Conservation (phyloP, 2,329 filamentous ascomycete species). For the Dryadomyces quercivorus region DNA sequence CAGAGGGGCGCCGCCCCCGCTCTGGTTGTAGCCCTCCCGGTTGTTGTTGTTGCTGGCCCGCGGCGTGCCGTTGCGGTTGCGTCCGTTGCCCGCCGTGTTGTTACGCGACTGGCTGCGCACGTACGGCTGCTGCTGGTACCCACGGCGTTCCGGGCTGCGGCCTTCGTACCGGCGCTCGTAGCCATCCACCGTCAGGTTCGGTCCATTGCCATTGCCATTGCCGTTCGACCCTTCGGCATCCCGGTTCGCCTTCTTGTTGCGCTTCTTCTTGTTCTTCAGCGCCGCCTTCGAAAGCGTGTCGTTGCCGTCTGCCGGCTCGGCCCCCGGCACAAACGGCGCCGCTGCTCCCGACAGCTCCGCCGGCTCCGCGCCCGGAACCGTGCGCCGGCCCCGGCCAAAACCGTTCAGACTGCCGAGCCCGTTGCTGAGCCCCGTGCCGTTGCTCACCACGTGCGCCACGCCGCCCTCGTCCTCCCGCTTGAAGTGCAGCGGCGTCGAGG, state of each 20-base stretch:
- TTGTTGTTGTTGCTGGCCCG: constrained; percentile 18
- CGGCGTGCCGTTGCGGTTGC: constrained; percentile 38
- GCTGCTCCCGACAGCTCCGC: constrained; percentile 57
- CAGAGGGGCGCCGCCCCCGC: constrained; percentile 16
- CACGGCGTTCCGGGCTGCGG: constrained; percentile 56
- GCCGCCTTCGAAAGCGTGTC: constrained; percentile 72
- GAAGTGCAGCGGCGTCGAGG: constrained; percentile 82
- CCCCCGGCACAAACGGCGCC: constrained; percentile 25
- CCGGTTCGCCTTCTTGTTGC: constrained; percentile 79
- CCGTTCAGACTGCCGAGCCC: constrained; percentile 56
- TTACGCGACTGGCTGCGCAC: constrained; percentile 41
- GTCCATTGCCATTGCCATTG: background rate
- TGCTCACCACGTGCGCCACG: constrained; percentile 66
- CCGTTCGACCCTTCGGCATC: constrained; percentile 38
- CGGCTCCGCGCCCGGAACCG: constrained; percentile 77
- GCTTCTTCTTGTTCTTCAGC: constrained; percentile 97
- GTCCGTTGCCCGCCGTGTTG: constrained; percentile 31
- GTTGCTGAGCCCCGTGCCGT: constrained; percentile 51
- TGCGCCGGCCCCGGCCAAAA: constrained; percentile 65
- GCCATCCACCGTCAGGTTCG: background rate
- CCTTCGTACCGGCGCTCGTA: constrained; percentile 24
- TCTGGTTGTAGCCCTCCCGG: constrained; percentile 14
- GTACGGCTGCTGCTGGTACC: constrained; percentile 5
- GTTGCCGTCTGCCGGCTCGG: constrained; percentile 52
- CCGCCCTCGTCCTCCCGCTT: constrained; percentile 97